These are phyloP conservation scores for Trichoderma arundinaceum DNA, from an alignment of 2,329 filamentous ascomycete species.

Conservation along the genomic window DNA sequence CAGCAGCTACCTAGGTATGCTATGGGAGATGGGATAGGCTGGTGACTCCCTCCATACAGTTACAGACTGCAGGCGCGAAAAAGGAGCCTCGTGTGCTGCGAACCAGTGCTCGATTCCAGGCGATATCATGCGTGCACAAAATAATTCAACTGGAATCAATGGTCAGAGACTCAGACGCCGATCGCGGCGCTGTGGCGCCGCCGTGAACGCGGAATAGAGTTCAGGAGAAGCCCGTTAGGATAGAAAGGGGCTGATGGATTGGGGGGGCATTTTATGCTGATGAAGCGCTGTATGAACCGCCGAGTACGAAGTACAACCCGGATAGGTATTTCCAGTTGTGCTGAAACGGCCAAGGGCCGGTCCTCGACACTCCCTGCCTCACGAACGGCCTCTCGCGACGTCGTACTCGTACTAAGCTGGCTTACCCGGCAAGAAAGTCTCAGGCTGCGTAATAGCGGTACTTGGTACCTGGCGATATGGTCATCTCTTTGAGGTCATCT, in stretches of 20 bases:
- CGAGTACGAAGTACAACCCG: background rate
- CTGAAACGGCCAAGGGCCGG: conserved; percentile 24
- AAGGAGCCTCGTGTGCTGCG: background rate
- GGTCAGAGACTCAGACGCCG: conserved; percentile 10
- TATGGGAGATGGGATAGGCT: background rate
- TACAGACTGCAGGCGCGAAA: background rate
- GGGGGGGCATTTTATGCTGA: conserved; percentile 20
- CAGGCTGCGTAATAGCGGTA: conserved; percentile 2
- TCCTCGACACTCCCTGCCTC: conserved; percentile 19
- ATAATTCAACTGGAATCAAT: background rate
- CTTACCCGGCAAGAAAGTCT: conserved; percentile 10
- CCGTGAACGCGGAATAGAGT: background rate
- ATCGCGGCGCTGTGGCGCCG: conserved; percentile 6
- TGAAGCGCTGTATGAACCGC: conserved; percentile 5
- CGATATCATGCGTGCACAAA: conserved; percentile 2
- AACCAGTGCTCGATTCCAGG: no score
- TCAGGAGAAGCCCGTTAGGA: conserved; percentile 1
- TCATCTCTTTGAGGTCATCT: conserved; percentile 28
- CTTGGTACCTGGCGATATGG: conserved; percentile 1
- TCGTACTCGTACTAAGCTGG: conserved; percentile 12
- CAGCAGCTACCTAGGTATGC: background rate
- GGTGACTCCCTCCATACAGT: no score
- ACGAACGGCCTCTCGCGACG: background rate
- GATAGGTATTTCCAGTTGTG: background rate
- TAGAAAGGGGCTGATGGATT: conserved; percentile 22